Conservation (phyloP, 768 basidiomycete genomes). For the Termitomyces sp. region DNA sequence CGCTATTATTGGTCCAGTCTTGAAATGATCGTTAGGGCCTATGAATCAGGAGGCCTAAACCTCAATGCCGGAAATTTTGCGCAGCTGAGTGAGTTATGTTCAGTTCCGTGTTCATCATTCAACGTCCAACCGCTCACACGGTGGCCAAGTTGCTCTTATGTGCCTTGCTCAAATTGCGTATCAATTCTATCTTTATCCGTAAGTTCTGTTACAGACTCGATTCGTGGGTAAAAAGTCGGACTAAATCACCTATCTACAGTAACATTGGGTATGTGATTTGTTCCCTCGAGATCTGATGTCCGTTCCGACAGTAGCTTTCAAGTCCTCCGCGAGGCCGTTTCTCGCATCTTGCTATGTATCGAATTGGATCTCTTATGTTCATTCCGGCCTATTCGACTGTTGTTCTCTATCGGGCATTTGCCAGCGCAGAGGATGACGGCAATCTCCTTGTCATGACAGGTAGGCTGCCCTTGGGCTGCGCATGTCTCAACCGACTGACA, state of each 20-base stretch:
- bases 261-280: slow-evolving; percentile 52
- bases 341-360: slow-evolving; percentile 86
- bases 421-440: slow-evolving; percentile 62
- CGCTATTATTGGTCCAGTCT: not conserved
- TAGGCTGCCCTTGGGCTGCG: slow-evolving; percentile 26
- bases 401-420: slow-evolving; percentile 66
- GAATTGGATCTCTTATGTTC: slow-evolving; percentile 78
- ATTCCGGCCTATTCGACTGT: slow-evolving; percentile 88
- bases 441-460: slow-evolving; percentile 80
- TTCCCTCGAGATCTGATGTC: not conserved
- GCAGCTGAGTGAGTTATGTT: slow-evolving; percentile 61
- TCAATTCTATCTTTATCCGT: slow-evolving; percentile 90
- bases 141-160: slow-evolving; percentile 75
- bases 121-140: slow-evolving; percentile 1
- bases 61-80: slow-evolving; percentile 91
- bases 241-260: slow-evolving; percentile 22
- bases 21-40: slow-evolving; percentile 45
- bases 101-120: not conserved
- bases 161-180: slow-evolving; percentile 91
- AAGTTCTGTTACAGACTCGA: slow-evolving; percentile 22
- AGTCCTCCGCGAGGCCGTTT: slow-evolving; percentile 80
- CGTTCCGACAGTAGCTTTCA: slow-evolving; percentile 4
- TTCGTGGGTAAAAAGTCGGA: not conserved
- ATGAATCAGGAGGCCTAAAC: slow-evolving; percentile 83
- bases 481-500: slow-evolving; percentile 6